Evolutionary conservation across 139 green algal genomes (phyloP), one percentile per base, ranked within the genome.

Genomic region (Tetradesmus obliquus): DNA sequence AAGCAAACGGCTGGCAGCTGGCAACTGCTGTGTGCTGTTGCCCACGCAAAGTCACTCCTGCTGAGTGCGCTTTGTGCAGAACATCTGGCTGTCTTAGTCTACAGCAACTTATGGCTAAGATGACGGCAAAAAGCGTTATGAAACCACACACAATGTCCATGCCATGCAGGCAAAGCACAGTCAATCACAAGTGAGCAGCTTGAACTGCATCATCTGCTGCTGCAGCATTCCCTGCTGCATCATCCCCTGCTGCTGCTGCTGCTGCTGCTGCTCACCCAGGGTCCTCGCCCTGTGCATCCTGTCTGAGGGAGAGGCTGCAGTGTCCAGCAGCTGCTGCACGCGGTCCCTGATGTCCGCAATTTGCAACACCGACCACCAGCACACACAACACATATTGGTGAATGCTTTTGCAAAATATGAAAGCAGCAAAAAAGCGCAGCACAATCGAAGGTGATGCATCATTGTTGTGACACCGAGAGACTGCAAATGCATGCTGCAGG

Each of bases 321-420:
- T 45, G 20, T 86, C 81, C 81, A 86, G 13, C 12, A 86, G 12
- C 81, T 86, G 15, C 53, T 66, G 32, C 13, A 69, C 81, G 1
- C 81, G 81, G 1, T 86, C 53, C 81, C 71, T 86, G 53, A 86
- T 57, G 55, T 86, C 81, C 32, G 81, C 81, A 9, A 84, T 24
- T 24, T 84, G 79, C 45, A 79, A n/a, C 3, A 9, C 17, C 69
- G 19, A n/a, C 60, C 10, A 10, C 60, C 60, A 19, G 60, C 60
- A 10, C 60, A 71, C 8, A 19, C 60, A 71, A 19, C 10, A 10
- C 10, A 10, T 71, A 71, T 71, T 8, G 8, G 60, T 71, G 60
- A 19, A 10, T 71, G 60, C 60, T 19, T 71, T 8, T 71, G 60
- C 10, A 71, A 10, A 71, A 10, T 71, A 10, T 19, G 60, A 71